These are phyloP conservation scores for Saccharomycopsis phalli DNA, from an alignment of 1,139 yeast species.

Conservation along the genomic window DNA sequence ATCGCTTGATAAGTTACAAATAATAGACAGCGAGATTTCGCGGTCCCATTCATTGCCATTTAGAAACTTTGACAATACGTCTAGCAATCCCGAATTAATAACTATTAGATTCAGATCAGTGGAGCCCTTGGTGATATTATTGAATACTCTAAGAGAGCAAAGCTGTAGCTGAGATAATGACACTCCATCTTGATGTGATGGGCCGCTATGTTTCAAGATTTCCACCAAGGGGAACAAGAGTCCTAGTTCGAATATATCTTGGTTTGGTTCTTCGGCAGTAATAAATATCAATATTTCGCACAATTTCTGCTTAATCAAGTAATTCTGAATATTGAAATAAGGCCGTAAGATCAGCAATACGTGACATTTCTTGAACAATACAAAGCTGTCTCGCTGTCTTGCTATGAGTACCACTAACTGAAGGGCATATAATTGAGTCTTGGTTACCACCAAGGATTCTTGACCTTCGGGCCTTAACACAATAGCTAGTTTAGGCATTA, in stretches of 20 bases:
- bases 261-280: constrained; percentile 7
- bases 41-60: constrained; percentile 1
- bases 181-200: constrained; percentile 7
- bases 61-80: constrained; percentile 3
- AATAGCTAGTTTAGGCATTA: constrained; percentile 7
- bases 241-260: constrained; percentile 8
- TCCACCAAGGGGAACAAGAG: constrained; percentile 7
- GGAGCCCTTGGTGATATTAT: constrained; percentile 17
- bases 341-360: constrained; percentile 10
- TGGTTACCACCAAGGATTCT: constrained; percentile 8
- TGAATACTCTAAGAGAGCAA: constrained; percentile 14
- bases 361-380: constrained; percentile 10
- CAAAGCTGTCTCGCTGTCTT: constrained; percentile 4
- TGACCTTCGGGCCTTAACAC: constrained; percentile 1
- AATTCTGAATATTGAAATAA: constrained; percentile 11
- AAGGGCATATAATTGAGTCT: constrained; percentile 12
- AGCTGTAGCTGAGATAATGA: constrained; percentile 9
- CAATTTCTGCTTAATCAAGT: constrained; percentile 10
- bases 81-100: constrained; percentile 8
- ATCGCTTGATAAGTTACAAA: constrained; percentile 9
- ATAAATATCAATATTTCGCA: constrained; percentile 17
- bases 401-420: constrained; percentile 14
- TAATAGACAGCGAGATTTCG: constrained; percentile 11
- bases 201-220: background rate
- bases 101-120: constrained; percentile 12